Conservation (phyloP, 2,329 filamentous ascomycete genomes). For the Aspergillus clavatus region DNA sequence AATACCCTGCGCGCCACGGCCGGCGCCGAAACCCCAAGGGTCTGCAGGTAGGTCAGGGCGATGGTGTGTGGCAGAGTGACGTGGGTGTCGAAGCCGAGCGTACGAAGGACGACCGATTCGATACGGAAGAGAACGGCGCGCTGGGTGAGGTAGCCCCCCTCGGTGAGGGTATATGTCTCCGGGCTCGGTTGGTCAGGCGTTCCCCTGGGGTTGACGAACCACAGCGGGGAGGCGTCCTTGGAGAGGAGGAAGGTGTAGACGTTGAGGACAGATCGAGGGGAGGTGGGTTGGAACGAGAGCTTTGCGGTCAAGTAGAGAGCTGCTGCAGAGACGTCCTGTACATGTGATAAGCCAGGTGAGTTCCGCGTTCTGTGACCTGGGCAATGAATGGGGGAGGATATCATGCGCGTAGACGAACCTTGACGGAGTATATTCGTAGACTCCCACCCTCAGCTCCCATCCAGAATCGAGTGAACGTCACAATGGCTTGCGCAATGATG, state of each 20-base stretch:
- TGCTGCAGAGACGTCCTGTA: conserved; percentile 74
- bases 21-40: conserved; percentile 64
- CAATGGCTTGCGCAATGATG: conserved; percentile 76
- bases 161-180: conserved; percentile 63
- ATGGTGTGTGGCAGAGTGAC: conserved; percentile 81
- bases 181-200: conserved; percentile 39
- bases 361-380: background rate
- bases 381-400: background rate
- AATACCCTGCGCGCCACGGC: conserved; percentile 62
- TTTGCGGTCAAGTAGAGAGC: conserved; percentile 78
- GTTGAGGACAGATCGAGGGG: conserved; percentile 74
- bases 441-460: conserved; percentile 48
- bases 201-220: conserved; percentile 35
- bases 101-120: conserved; percentile 71
- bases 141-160: conserved; percentile 64
- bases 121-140: conserved; percentile 63
- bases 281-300: conserved; percentile 69
- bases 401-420: conserved; percentile 27
- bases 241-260: conserved; percentile 78
- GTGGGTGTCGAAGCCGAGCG: conserved; percentile 76
- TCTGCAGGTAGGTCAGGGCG: conserved; percentile 87
- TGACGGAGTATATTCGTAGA: conserved; percentile 39
- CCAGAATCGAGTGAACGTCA: conserved; percentile 79
- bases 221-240: conserved; percentile 50
- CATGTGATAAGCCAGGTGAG: background rate